phyloP scores from a whole-genome alignment of 192 early-diverging fungal species.

The Radiomyces spectabilis region DNA sequence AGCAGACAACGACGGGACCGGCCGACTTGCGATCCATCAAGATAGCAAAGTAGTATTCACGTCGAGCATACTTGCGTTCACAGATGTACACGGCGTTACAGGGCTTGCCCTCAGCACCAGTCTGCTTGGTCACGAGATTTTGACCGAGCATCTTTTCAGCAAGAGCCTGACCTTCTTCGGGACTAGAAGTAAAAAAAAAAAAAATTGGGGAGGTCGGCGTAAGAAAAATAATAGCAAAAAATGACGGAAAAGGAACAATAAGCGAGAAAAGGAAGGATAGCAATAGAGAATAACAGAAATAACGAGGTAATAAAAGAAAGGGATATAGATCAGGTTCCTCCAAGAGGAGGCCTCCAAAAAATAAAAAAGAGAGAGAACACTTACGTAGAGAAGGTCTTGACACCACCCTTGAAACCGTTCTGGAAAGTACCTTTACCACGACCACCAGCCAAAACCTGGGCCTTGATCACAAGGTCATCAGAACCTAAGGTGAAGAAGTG shows the following conservation, averaged over 20 bases:
- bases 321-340: too few species aligned
- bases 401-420: constrained; percentile 94
- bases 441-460: constrained; percentile 92
- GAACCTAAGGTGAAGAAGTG: constrained; percentile 8
- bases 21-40: constrained; percentile 92
- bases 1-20: constrained; percentile 94
- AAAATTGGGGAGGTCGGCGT: background rate
- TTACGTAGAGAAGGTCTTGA: constrained; percentile 86
- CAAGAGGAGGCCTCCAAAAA: background rate
- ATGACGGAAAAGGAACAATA: too few species aligned
- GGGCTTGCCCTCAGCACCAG: constrained; percentile 85
- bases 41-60: constrained; percentile 99
- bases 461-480: constrained; percentile 29
- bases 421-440: constrained; percentile 98
- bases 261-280: background rate
- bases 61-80: constrained; percentile 93
- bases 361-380: constrained; percentile 14
- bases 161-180: constrained; percentile 79
- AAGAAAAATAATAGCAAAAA: too few species aligned
- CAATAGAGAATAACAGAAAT: background rate
- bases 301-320: too few species aligned
- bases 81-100: constrained; percentile 93
- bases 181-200: constrained; percentile 37
- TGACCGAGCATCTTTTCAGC: constrained; percentile 95
- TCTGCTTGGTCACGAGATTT: constrained; percentile 98